Percentiles rank a stretch among this genome's conserved stretches.
Conservation (phyloP, 2,329 filamentous ascomycete genomes). For the Pyricularia pennisetigena region DNA sequence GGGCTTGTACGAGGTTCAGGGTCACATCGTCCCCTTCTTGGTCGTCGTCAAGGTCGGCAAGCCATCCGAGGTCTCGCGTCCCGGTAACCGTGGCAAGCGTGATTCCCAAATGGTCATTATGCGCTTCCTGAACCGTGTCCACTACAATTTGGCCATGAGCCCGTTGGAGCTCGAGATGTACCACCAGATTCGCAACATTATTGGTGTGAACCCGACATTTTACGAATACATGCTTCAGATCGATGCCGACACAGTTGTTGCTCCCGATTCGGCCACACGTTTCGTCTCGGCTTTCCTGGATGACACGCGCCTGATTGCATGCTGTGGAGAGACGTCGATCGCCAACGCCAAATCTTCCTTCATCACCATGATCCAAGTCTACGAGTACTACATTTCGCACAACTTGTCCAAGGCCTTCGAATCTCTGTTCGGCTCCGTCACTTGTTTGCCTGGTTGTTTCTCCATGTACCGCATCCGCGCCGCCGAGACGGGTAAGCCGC, state of each 20-base stretch:
- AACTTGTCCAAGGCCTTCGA: constrained; percentile 96
- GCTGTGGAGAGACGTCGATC: constrained; percentile 92
- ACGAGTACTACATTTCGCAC: constrained; percentile 99
- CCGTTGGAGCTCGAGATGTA: constrained; percentile 97
- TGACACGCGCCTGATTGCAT: constrained; percentile 91
- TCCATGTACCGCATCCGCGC: constrained; percentile 97
- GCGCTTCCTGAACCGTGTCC: constrained; percentile 96
- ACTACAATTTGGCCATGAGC: constrained; percentile 88
- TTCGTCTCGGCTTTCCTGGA: constrained; percentile 88
- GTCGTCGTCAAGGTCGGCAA: constrained; percentile 97
- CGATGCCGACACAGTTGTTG: constrained; percentile 91
- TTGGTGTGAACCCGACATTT: constrained; percentile 91
- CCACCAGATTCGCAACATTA: constrained; percentile 98
- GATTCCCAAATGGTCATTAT: constrained; percentile 94
- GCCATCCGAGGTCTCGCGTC: constrained; percentile 87
- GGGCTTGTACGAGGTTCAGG: constrained; percentile 92
- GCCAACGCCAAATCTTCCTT: constrained; percentile 92
- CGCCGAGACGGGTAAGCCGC: constrained; percentile 85
- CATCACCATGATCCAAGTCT: constrained; percentile 99
- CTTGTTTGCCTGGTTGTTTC: constrained; percentile 97
- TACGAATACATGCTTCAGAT: constrained; percentile 98
- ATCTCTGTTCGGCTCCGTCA: constrained; percentile 92
- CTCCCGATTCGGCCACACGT: constrained; percentile 84
- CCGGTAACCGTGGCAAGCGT: constrained; percentile 96
- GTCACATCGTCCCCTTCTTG: constrained; percentile 95